A percentile compares a stretch with the other conserved stretches of the same genome.
Conservation (phyloP, 2,329 filamentous ascomycete genomes). For the Aspergillus fumigatus region DNA sequence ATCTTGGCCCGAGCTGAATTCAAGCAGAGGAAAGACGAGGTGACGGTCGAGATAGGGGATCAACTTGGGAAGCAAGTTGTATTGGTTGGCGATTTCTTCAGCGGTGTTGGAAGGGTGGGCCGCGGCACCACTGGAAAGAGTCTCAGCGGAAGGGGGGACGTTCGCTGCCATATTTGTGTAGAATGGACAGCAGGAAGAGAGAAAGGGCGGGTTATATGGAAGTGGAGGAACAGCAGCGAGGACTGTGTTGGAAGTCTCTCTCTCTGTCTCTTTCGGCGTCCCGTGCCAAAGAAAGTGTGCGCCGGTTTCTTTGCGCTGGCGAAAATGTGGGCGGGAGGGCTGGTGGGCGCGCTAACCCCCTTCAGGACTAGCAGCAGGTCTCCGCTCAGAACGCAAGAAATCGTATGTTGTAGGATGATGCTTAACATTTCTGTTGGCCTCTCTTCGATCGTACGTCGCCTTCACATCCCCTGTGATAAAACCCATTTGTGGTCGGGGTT, state of each 20-base stretch:
- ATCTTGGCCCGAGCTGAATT: constrained; percentile 80
- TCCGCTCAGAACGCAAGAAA: constrained; percentile 22
- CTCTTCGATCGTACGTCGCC: constrained; percentile 1
- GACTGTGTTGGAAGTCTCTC: constrained; percentile 6
- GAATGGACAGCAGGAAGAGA: constrained; percentile 8
- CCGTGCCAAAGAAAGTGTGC: constrained; percentile 17
- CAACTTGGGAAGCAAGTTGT: constrained; percentile 82
- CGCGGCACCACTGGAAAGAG: constrained; percentile 46
- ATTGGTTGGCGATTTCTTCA: constrained; percentile 61
- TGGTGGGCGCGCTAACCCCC: constrained; percentile 28
- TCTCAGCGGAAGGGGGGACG: constrained; percentile 46
- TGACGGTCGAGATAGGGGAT: constrained; percentile 92
- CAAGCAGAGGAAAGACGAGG: constrained; percentile 91
- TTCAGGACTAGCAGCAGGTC: constrained; percentile 20
- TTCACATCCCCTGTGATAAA: not conserved
- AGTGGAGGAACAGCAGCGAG: constrained; percentile 11
- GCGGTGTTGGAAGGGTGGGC: constrained; percentile 39
- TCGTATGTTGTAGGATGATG: constrained; percentile 13
- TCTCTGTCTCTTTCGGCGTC: not conserved
- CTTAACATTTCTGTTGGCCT: constrained; percentile 3
- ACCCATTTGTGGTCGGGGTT: not conserved
- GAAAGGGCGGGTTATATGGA: constrained; percentile 13
- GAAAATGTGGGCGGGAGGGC: constrained; percentile 31
- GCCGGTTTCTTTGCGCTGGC: constrained; percentile 23
- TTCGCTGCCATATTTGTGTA: constrained; percentile 49